phyloP scores from a whole-genome alignment of 2,329 filamentous ascomycete species.

The Nakataea oryzae region DNA sequence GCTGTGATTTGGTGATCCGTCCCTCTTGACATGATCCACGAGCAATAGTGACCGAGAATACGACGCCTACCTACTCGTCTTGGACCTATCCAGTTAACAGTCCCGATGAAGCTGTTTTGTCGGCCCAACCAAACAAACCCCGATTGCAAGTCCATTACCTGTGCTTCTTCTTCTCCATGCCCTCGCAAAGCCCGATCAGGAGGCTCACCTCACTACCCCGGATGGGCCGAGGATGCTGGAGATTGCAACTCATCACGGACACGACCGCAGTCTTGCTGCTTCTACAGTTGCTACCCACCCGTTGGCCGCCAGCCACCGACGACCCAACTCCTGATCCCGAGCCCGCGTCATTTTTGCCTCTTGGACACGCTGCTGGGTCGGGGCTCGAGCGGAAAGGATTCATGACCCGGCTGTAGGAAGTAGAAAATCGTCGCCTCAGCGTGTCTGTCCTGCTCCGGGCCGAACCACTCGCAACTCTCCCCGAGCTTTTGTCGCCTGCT shows the following conservation, averaged over 20 bases:
- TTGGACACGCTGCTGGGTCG: not conserved
- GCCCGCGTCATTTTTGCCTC: not conserved
- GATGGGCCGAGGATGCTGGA: conserved; percentile 17
- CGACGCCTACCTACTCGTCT: not conserved
- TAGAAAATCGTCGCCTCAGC: not conserved
- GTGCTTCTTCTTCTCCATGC: not conserved
- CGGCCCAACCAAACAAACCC: not conserved
- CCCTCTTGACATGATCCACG: not conserved
- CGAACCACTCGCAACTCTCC: not conserved
- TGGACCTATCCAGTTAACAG: not conserved
- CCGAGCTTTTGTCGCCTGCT: not conserved
- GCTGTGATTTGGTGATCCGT: not conserved
- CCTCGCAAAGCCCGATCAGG: conserved; percentile 5
- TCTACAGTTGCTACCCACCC: not conserved
- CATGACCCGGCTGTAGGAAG: not conserved
- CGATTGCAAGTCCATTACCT: not conserved
- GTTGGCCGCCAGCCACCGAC: conserved; percentile 5
- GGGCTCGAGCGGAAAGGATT: not conserved
- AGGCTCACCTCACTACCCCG: conserved; percentile 14
- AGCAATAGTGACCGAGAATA: not conserved
- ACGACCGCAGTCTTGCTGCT: not conserved
- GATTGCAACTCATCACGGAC: conserved; percentile 8
- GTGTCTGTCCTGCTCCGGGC: not conserved
- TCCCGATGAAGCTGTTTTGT: not conserved
- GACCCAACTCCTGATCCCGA: conserved; percentile 3